Conservation (phyloP, 2,329 filamentous ascomycete genomes). For the Alternaria tenuissima region DNA sequence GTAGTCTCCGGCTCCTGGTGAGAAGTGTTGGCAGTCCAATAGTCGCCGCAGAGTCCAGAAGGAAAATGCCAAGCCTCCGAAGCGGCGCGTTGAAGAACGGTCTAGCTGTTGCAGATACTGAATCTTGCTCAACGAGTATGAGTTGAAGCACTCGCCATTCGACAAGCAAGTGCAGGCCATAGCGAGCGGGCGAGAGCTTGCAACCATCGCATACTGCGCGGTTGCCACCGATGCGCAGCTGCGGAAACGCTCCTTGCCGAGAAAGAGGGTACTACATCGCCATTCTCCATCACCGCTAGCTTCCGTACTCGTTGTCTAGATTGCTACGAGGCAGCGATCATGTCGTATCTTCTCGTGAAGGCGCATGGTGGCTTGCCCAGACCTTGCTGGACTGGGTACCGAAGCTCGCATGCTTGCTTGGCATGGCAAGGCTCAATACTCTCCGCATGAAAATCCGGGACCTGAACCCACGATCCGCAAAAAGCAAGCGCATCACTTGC, state of each 20-base stretch:
- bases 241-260: not conserved
- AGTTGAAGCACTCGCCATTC: not conserved
- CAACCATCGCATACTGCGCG: not conserved
- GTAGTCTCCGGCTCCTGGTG: not conserved
- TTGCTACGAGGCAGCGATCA: not conserved
- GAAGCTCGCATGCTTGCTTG: conserved; percentile 5
- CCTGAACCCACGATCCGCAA: not conserved
- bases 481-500: not conserved
- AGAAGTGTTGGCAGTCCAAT: not conserved
- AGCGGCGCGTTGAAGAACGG: not conserved
- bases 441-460: conserved; percentile 4
- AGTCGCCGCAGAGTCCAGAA: not conserved
- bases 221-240: not conserved
- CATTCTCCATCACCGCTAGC: not conserved
- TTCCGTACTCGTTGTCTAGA: not conserved
- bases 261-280: not conserved
- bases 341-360: conserved; percentile 9
- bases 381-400: not conserved
- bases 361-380: conserved; percentile 11
- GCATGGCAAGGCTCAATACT: conserved; percentile 9
- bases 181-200: not conserved
- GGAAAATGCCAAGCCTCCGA: not conserved
- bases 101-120: not conserved
- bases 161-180: conserved; percentile 1
- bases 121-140: not conserved